phyloP scores from a whole-genome alignment of 768 basidiomycete genomes.

The Megacollybia marginata region DNA sequence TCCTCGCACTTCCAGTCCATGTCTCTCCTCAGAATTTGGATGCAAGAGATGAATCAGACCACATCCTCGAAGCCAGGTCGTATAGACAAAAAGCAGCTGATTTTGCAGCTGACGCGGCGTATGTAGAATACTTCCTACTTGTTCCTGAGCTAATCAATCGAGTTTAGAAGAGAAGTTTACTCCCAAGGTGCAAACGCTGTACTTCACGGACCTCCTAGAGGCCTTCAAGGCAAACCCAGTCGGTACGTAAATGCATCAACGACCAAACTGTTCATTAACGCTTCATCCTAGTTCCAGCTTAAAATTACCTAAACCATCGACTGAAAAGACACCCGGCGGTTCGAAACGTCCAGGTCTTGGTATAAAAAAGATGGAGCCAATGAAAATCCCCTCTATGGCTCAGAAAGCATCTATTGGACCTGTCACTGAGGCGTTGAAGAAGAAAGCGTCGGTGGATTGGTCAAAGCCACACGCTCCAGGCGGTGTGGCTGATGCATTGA shows the following conservation, averaged over 20 bases:
- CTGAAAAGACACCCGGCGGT: too few species aligned
- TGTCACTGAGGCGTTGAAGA: neutral
- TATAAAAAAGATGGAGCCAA: neutral
- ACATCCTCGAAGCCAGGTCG: constrained; percentile 4
- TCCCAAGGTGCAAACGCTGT: neutral
- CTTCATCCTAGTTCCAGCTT: neutral
- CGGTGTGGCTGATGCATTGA: neutral
- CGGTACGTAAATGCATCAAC: neutral
- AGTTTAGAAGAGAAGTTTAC: neutral
- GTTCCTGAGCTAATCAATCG: neutral
- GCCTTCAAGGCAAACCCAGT: neutral
- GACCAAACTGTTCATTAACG: neutral
- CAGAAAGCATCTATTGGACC: neutral
- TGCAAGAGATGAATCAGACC: constrained; percentile 5
- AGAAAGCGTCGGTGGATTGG: neutral
- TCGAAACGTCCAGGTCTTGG: neutral
- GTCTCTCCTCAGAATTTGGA: constrained; percentile 2
- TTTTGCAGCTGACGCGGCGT: neutral
- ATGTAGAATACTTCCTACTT: neutral
- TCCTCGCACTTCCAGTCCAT: constrained; percentile 8
- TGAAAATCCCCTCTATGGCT: neutral
- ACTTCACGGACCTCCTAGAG: neutral
- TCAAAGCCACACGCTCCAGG: neutral
- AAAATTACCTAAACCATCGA: too few species aligned
- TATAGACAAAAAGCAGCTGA: neutral